Conservation (phyloP, 2,329 filamentous ascomycete species). For the Aschersonia sp. region DNA sequence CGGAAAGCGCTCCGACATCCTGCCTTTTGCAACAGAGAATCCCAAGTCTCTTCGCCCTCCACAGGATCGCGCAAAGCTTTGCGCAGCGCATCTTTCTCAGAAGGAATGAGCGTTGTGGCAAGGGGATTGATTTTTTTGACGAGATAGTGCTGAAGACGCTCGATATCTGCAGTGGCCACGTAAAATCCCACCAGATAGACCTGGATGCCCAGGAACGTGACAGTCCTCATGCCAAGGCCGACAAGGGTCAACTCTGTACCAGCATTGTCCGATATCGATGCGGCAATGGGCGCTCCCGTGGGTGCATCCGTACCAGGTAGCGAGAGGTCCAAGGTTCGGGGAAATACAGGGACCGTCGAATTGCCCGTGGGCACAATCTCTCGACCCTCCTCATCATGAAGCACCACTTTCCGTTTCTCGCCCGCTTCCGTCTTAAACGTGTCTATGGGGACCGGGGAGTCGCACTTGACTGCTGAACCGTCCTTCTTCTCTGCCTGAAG, state of each 20-base stretch:
- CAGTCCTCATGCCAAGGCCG: conserved; percentile 74
- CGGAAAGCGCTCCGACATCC: conserved; percentile 65
- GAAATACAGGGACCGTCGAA: conserved; percentile 65
- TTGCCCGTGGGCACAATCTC: conserved; percentile 74
- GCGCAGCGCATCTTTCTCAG: conserved; percentile 64
- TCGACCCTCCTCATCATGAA: conserved; percentile 52
- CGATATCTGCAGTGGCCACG: conserved; percentile 70
- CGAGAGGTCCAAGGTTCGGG: conserved; percentile 53
- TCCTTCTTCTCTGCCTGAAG: conserved; percentile 18
- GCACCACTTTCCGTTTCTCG: conserved; percentile 39
- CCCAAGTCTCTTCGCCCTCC: conserved; percentile 61
- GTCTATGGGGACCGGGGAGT: conserved; percentile 23
- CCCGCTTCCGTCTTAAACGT: conserved; percentile 33
- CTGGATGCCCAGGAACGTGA: conserved; percentile 78
- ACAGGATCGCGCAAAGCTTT: conserved; percentile 53
- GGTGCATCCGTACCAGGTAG: conserved; percentile 12
- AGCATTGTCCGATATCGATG: conserved; percentile 22
- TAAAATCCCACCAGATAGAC: conserved; percentile 95
- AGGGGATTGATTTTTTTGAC: conserved; percentile 60
- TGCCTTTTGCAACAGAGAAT: conserved; percentile 48
- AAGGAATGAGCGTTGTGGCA: conserved; percentile 70
- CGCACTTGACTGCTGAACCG: conserved; percentile 25
- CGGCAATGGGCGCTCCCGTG: conserved; percentile 16
- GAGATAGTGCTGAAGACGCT: conserved; percentile 62
- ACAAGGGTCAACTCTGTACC: conserved; percentile 70